phyloP scores from a whole-genome alignment of 106 monocot species.

The Allium cepa region DNA sequence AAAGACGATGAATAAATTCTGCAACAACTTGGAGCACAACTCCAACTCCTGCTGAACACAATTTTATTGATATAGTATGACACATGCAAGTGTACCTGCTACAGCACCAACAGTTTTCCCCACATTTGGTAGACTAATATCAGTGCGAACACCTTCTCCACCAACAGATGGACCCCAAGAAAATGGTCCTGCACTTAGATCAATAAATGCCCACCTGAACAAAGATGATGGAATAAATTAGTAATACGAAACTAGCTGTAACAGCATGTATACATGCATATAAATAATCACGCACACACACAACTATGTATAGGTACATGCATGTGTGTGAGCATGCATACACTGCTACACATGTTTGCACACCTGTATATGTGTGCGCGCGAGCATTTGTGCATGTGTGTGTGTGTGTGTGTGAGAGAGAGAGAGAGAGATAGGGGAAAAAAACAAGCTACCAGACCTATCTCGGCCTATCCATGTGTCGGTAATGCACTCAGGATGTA shows the following conservation, averaged over 20 bases:
- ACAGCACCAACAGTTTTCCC: conserved; percentile 77
- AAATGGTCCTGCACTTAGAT: conserved; percentile 94
- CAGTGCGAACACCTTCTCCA: conserved; percentile 95
- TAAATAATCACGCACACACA: too few species aligned
- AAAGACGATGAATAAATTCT: not conserved
- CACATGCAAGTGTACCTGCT: conserved; percentile 32
- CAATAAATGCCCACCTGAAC: conserved; percentile 93
- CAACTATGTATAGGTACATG: too few species aligned
- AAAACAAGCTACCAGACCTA: conserved; percentile 31
- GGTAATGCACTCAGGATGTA: conserved; percentile 83
- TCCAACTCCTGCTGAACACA: too few species aligned
- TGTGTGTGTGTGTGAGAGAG: too few species aligned
- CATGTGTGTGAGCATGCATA: too few species aligned
- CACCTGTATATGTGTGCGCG: too few species aligned
- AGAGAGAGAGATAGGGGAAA: too few species aligned
- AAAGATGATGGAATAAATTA: conserved; percentile 5
- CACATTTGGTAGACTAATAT: conserved; percentile 83
- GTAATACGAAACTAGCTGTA: not conserved
- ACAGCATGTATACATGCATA: too few species aligned
- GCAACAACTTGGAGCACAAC: not conserved
- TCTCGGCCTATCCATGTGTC: conserved; percentile 87
- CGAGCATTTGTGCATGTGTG: too few species aligned
- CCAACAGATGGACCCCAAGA: conserved; percentile 99
- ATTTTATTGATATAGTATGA: too few species aligned
- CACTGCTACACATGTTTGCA: too few species aligned